phyloP scores from a whole-genome alignment of 768 basidiomycete species.

The Cystobasidium tubakii region DNA sequence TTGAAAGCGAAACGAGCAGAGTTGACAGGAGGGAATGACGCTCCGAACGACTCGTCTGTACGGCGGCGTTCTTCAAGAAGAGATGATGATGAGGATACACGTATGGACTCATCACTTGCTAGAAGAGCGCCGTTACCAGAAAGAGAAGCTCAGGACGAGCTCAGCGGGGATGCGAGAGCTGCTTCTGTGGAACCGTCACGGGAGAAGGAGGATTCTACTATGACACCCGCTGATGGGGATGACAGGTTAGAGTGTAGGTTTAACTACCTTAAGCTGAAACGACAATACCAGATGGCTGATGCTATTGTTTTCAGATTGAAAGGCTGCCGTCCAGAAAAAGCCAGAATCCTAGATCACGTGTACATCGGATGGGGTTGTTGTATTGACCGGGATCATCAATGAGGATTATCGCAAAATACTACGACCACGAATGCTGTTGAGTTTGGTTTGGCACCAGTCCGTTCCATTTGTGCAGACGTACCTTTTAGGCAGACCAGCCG shows the following conservation, averaged over 20 bases:
- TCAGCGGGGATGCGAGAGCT: background rate
- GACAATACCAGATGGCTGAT: no score
- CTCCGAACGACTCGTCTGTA: background rate
- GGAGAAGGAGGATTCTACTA: conserved; percentile 11
- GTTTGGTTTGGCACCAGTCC: no score
- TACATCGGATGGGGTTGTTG: background rate
- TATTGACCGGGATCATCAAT: no score
- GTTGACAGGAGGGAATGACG: conserved; percentile 15
- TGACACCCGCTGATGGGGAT: conserved; percentile 22
- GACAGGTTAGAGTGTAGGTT: conserved; percentile 19
- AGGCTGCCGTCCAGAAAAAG: no score
- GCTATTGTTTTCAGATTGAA: conserved; percentile 7
- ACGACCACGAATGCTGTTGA: no score
- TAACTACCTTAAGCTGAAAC: no score
- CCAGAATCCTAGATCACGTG: background rate
- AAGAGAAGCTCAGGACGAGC: conserved; percentile 1
- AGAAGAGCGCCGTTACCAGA: conserved; percentile 28
- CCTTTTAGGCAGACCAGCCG: background rate
- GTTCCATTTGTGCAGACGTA: no score
- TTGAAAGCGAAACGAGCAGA: conserved; percentile 28
- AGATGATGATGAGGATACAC: conserved; percentile 1
- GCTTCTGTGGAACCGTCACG: conserved; percentile 1
- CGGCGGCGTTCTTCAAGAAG: background rate
- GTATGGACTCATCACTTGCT: background rate
- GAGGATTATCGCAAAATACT: no score